Percentiles rank a stretch among this genome's conserved stretches.
These are phyloP conservation scores for Pleurotus pulmonarius DNA, from an alignment of 768 basidiomycete genomes.

Conservation along the genomic window DNA sequence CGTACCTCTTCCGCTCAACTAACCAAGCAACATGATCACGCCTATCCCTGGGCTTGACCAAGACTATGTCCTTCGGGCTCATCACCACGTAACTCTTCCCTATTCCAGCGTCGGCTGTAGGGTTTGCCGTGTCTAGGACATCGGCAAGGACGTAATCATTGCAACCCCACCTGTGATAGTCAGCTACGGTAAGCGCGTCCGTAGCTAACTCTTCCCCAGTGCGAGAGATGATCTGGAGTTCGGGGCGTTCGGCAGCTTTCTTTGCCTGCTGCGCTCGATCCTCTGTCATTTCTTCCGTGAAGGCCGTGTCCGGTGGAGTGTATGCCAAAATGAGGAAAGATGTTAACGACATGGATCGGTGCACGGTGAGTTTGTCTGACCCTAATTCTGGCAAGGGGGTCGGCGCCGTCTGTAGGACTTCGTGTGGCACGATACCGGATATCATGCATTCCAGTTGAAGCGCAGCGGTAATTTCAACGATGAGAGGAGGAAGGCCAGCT, in stretches of 20 bases:
- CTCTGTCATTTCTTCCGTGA: slow-evolving; percentile 63
- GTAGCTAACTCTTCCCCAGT: slow-evolving; percentile 84
- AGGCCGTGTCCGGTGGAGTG: slow-evolving; percentile 70
- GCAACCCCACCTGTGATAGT: slow-evolving; percentile 83
- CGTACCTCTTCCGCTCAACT: slow-evolving; percentile 79
- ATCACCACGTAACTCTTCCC: slow-evolving; percentile 74
- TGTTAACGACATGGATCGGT: slow-evolving; percentile 36
- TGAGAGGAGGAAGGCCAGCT: slow-evolving; percentile 51
- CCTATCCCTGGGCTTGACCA: slow-evolving; percentile 84
- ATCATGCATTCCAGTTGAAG: slow-evolving; percentile 97
- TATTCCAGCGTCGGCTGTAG: slow-evolving; percentile 22
- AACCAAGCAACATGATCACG: slow-evolving; percentile 92
- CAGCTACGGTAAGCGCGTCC: slow-evolving; percentile 76
- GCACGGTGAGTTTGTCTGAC: slow-evolving; percentile 10
- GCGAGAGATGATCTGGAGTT: slow-evolving; percentile 87
- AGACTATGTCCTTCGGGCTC: slow-evolving; percentile 82
- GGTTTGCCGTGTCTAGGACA: slow-evolving; percentile 29
- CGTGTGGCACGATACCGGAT: slow-evolving; percentile 83
- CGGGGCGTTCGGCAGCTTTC: slow-evolving; percentile 87
- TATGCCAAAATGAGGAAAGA: slow-evolving; percentile 90
- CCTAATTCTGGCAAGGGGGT: slow-evolving; percentile 13
- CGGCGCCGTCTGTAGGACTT: slow-evolving; percentile 29
- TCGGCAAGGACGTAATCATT: slow-evolving; percentile 84
- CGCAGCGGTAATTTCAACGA: slow-evolving; percentile 86
- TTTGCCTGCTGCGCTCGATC: slow-evolving; percentile 75